Evolutionary conservation across 2,329 filamentous ascomycete genomes (phyloP).

Genomic region (Raffaelea albimanens): DNA sequence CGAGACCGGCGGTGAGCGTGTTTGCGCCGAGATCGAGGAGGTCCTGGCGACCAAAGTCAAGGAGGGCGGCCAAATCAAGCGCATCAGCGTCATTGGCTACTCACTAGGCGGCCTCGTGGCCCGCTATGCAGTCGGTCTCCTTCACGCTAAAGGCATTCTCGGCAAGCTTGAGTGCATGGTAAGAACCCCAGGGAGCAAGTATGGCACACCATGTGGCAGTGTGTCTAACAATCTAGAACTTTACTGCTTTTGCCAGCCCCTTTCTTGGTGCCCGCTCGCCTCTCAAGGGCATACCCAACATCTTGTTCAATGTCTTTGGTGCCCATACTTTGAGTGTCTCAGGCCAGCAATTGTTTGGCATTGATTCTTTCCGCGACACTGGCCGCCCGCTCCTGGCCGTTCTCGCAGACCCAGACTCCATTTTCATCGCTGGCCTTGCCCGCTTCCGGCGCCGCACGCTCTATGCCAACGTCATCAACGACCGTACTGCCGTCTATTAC

Average conservation of each 20-base stretch:
- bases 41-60: constrained; percentile 46
- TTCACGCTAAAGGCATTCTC: constrained; percentile 72
- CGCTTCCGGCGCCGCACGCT: constrained; percentile 68
- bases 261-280: constrained; percentile 70
- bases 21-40: constrained; percentile 58
- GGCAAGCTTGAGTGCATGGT: constrained; percentile 70
- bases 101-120: constrained; percentile 81
- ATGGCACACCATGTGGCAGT: neutral
- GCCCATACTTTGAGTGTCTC: constrained; percentile 73
- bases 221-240: too few relatives aligned
- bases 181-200: constrained; percentile 42
- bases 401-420: constrained; percentile 71
- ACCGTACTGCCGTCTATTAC: constrained; percentile 72
- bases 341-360: constrained; percentile 77
- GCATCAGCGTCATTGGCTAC: constrained; percentile 82
- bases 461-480: constrained; percentile 83
- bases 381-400: constrained; percentile 71
- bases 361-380: constrained; percentile 78
- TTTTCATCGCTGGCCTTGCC: constrained; percentile 73
- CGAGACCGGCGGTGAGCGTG: constrained; percentile 57
- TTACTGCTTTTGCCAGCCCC: constrained; percentile 83
- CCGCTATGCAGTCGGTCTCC: constrained; percentile 75
- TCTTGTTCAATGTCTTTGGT: constrained; percentile 75
- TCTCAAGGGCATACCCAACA: constrained; percentile 53
- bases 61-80: constrained; percentile 62